Conservation (phyloP, 306 rosid genomes). For the Malus domestica region DNA sequence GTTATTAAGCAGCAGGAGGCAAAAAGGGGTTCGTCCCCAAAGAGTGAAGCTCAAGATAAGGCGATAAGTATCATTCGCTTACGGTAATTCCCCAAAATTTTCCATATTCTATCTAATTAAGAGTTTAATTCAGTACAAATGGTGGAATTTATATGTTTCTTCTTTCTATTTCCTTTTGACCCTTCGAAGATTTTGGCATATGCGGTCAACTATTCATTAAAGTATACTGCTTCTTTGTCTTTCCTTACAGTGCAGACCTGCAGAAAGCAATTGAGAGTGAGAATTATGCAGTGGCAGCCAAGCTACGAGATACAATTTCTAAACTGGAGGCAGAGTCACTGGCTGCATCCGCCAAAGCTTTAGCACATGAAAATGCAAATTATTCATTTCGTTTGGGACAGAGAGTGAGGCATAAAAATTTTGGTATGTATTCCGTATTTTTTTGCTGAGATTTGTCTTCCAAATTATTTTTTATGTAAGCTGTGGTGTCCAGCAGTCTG, state of each 20-base stretch:
- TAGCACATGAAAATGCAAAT: constrained; percentile 73
- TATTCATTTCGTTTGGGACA: constrained; percentile 84
- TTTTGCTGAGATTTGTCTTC: constrained; percentile 4
- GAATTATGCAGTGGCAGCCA: constrained; percentile 72
- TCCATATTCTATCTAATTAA: constrained; percentile 9
- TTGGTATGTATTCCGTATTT: constrained; percentile 35
- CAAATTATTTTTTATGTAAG: neutral
- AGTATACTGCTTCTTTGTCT: constrained; percentile 1
- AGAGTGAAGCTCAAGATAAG: constrained; percentile 90
- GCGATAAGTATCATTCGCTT: constrained; percentile 58
- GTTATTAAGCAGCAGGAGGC: constrained; percentile 63
- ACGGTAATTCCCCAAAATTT: constrained; percentile 39
- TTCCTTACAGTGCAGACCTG: constrained; percentile 65
- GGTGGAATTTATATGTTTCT: neutral
- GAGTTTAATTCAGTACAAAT: constrained; percentile 16
- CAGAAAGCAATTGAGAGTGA: constrained; percentile 68
- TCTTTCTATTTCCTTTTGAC: neutral
- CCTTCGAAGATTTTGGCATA: neutral
- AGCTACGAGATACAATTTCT: constrained; percentile 65
- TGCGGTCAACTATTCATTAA: constrained; percentile 1
- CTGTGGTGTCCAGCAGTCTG: neutral
- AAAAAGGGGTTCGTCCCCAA: constrained; percentile 73
- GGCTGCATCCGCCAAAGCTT: constrained; percentile 73
- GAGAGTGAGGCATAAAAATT: constrained; percentile 67
- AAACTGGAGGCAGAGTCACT: constrained; percentile 75